Percentiles rank a stretch among this genome's conserved stretches.
Evolutionary conservation across 2,329 filamentous ascomycete genomes (phyloP).

Genomic region (Zymoseptoria brevis): DNA sequence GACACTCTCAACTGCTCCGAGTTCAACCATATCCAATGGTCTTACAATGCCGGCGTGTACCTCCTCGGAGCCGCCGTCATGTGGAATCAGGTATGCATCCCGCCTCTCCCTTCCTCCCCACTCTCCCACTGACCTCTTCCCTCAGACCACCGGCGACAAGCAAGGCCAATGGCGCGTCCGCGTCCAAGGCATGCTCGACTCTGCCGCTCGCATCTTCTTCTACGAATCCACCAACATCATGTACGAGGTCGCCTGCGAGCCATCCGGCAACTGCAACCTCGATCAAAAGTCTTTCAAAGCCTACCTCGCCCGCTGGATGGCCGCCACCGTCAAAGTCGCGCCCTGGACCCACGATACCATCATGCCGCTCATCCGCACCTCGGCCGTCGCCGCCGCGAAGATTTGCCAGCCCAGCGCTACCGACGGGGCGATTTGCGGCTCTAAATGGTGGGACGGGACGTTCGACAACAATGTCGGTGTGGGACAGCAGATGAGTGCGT

Average conservation of each 20-base stretch:
- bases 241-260: slow-evolving; percentile 36
- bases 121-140: background rate
- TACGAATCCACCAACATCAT: slow-evolving; percentile 30
- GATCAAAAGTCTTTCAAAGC: slow-evolving; percentile 38
- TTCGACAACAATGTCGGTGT: slow-evolving; percentile 43
- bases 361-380: slow-evolving; percentile 44
- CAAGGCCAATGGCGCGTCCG: slow-evolving; percentile 17
- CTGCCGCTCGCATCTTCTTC: slow-evolving; percentile 33
- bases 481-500: slow-evolving; percentile 49
- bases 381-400: slow-evolving; percentile 46
- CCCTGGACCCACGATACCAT: slow-evolving; percentile 46
- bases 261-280: slow-evolving; percentile 32
- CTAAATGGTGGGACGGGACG: slow-evolving; percentile 31
- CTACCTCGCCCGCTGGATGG: slow-evolving; percentile 45
- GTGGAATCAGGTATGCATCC: slow-evolving; percentile 37
- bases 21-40: slow-evolving; percentile 41
- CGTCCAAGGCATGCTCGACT: slow-evolving; percentile 20
- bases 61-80: slow-evolving; percentile 40
- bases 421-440: slow-evolving; percentile 38
- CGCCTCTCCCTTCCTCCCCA: background rate
- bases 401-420: slow-evolving; percentile 35
- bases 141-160: slow-evolving; percentile 11
- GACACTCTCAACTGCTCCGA: slow-evolving; percentile 37
- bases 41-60: slow-evolving; percentile 41
- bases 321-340: slow-evolving; percentile 48